Conservation (phyloP, 345 rosid species). For the Citrus glauca region DNA sequence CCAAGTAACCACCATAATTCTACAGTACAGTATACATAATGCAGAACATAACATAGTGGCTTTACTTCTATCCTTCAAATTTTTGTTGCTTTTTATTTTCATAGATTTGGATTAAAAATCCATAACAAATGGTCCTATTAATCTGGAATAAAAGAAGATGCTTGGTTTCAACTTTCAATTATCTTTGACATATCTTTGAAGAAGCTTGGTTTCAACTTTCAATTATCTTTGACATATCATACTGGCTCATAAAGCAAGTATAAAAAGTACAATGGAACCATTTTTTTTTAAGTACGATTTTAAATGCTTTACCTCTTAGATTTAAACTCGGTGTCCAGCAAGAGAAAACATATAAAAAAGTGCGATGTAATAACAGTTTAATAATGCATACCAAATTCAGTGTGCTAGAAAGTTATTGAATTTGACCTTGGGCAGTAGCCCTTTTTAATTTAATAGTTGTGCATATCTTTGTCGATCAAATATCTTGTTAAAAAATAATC, state of each 20-base stretch:
- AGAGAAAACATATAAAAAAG: neutral
- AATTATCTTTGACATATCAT: neutral
- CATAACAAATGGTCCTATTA: no score
- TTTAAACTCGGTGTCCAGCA: no score
- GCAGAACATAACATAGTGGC: no score
- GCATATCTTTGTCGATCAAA: neutral
- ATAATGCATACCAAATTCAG: neutral
- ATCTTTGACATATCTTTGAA: no score
- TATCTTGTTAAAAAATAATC: conserved; percentile 10
- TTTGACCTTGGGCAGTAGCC: neutral
- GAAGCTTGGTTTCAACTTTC: neutral
- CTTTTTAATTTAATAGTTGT: neutral
- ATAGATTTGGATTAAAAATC: no score
- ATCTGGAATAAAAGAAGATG: neutral
- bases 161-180: no score
- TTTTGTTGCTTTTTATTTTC: no score
- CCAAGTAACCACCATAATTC: no score
- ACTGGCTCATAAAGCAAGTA: neutral
- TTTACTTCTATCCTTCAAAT: no score
- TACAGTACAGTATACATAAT: no score
- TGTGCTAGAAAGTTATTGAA: neutral
- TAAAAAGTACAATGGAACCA: neutral
- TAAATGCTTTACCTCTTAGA: no score
- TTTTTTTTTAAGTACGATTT: no score
- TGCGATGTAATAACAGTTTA: neutral